Base-by-base conservation (phyloP, 2,329 filamentous ascomycete species). In the Diaporthe citriasiana region DNA sequence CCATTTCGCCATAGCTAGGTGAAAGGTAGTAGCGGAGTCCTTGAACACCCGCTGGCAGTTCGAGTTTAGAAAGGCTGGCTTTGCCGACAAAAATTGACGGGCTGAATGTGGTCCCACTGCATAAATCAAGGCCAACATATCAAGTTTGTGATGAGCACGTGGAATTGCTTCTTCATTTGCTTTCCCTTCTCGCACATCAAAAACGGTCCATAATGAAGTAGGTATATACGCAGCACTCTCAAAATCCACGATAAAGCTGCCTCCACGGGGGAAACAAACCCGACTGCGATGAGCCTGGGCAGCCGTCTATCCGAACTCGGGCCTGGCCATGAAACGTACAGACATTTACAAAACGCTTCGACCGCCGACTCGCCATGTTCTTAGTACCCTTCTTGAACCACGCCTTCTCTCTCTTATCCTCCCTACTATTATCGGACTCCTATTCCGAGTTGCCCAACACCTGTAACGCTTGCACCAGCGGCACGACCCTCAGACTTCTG, bases 401-500 rank as follows among this genome's bases (percentile, higher is more conserved):
- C n/a, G 42, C 45, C 9, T 19, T 9, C 47, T 35, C 47, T 27
- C 19, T 56, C 15, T 30, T 22, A 60, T 27, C 53, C 22, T 47
- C n/a, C 17, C 55, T 30, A 13, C 35, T 50, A 33, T 17, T 27
- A 42, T 65, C 68, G 55, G 65, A 59, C 50, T 50, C 66, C 73
- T 76, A 74, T 74, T 55, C 63, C 68, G 77, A 88, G 77, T 88
- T 86, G 60, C 81, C 83, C 76, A 89, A 78, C n/a, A 89, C 89
- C 80, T 89, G 87, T 73, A 91, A 82, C 12, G 89, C 89, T 80
- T 90, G 88, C 33, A 85, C 90, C 72, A 91, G 80, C 57, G 89
- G 88, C 59, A 91, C 87, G 19, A 91, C 86, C 74, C 88, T 84
- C 80, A 91, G 78, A 77, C 89, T 91, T 75, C 87, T 83, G 1